Evolutionary conservation across 306 rosid genomes (phyloP).

Genomic region (Arachis hypogaea): DNA sequence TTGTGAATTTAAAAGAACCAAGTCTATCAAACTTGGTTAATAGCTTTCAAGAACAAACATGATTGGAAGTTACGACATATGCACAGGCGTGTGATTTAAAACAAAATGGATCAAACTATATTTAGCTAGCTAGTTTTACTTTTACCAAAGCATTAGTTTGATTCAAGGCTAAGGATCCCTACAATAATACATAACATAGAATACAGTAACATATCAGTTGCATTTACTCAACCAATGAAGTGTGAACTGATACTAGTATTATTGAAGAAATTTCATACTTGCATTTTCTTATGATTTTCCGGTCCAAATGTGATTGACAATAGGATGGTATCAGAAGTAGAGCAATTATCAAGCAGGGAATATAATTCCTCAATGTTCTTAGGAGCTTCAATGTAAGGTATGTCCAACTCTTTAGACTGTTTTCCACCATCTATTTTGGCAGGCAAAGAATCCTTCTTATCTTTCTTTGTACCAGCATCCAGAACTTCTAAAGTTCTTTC

Average conservation of each 20-base stretch:
- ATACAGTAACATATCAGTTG: constrained; percentile 11
- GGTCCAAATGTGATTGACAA: constrained; percentile 75
- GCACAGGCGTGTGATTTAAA: neutral
- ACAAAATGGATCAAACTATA: neutral
- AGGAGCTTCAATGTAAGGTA: constrained; percentile 88
- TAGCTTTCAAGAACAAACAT: constrained; percentile 3
- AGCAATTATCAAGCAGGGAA: constrained; percentile 56
- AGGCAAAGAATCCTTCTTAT: constrained; percentile 39
- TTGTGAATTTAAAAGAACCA: too few relatives aligned
- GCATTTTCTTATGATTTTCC: constrained; percentile 88
- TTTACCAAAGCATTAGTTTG: neutral
- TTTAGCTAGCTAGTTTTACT: neutral
- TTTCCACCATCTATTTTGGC: constrained; percentile 50
- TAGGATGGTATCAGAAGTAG: constrained; percentile 64
- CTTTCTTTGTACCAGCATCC: constrained; percentile 43
- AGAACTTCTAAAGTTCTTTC: constrained; percentile 27
- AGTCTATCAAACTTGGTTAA: neutral
- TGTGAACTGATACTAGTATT: neutral
- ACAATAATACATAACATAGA: constrained; percentile 16
- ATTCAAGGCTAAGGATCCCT: neutral
- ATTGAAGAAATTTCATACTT: constrained; percentile 53
- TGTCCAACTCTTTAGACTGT: constrained; percentile 38
- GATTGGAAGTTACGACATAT: neutral
- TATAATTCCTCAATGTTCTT: constrained; percentile 70
- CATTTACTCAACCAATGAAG: constrained; percentile 2